These are phyloP conservation scores for Claviceps paspali DNA, from an alignment of 2,329 filamentous ascomycete genomes.

Conservation along the genomic window DNA sequence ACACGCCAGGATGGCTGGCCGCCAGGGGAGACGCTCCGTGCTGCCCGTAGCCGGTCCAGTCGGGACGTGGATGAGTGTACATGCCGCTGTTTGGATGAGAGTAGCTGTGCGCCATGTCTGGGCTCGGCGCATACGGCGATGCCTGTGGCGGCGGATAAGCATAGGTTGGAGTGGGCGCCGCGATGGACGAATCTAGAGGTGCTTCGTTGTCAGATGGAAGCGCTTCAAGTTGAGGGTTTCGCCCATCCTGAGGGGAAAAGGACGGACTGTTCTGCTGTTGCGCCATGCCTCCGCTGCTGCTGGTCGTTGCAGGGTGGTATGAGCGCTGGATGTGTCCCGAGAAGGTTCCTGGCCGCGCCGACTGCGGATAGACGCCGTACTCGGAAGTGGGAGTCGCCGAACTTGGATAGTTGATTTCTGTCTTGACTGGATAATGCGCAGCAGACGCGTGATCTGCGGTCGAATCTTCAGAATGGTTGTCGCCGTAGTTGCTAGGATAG, in stretches of 20 bases:
- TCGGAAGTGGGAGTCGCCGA: slow-evolving; percentile 78
- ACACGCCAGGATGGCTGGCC: slow-evolving; percentile 34
- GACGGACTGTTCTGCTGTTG: slow-evolving; percentile 97
- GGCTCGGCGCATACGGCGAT: slow-evolving; percentile 70
- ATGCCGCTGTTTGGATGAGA: slow-evolving; percentile 45
- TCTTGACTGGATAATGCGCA: slow-evolving; percentile 73
- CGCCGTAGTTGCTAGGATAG: slow-evolving; percentile 49
- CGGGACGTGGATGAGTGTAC: slow-evolving; percentile 56
- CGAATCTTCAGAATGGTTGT: slow-evolving; percentile 70
- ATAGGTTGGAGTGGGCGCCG: slow-evolving; percentile 83
- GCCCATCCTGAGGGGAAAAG: slow-evolving; percentile 68
- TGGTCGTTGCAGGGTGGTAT: slow-evolving; percentile 65
- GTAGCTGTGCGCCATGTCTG: slow-evolving; percentile 76
- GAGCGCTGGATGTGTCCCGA: slow-evolving; percentile 76
- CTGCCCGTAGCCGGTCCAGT: slow-evolving; percentile 56
- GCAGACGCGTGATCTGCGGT: slow-evolving; percentile 84
- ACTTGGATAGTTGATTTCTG: slow-evolving; percentile 65
- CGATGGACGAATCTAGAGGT: slow-evolving; percentile 98
- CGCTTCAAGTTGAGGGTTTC: slow-evolving; percentile 60
- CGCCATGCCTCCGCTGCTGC: slow-evolving; percentile 79
- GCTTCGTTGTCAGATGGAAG: slow-evolving; percentile 91
- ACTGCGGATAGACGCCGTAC: slow-evolving; percentile 63
- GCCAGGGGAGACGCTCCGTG: slow-evolving; percentile 33
- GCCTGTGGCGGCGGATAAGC: slow-evolving; percentile 53
- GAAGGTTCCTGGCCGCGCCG: slow-evolving; percentile 69